These are phyloP conservation scores for Lepiota brunneoincarnata DNA, from an alignment of 768 basidiomycete species.

Conservation along the genomic window DNA sequence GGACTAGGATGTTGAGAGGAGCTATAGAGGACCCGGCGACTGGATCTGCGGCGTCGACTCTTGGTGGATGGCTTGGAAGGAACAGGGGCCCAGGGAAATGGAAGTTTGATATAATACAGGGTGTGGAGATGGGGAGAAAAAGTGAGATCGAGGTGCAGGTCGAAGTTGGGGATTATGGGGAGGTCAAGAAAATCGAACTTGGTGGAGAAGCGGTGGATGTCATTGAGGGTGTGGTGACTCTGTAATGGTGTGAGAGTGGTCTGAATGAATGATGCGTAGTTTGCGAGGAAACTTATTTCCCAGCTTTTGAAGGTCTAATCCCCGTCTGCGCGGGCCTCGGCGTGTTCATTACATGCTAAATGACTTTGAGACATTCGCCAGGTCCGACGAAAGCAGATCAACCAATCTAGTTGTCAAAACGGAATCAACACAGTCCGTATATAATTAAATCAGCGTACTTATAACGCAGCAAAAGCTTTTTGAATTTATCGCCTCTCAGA, in stretches of 20 bases:
- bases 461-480: too few relatives aligned
- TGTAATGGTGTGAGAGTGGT: not conserved
- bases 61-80: constrained; percentile 37
- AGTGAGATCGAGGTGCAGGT: constrained; percentile 41
- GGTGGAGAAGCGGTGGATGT: constrained; percentile 38
- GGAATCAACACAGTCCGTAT: too few relatives aligned
- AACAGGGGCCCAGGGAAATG: constrained; percentile 34
- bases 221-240: constrained; percentile 31
- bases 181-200: constrained; percentile 31
- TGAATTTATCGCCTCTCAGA: too few relatives aligned
- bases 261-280: too few relatives aligned
- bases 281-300: too few relatives aligned
- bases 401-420: too few relatives aligned
- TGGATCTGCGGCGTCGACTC: constrained; percentile 42
- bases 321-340: too few relatives aligned
- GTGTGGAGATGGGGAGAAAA: constrained; percentile 43
- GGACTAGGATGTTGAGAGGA: constrained; percentile 41
- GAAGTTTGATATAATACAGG: constrained; percentile 36
- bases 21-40: constrained; percentile 43
- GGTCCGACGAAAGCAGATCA: too few relatives aligned
- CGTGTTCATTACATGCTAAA: too few relatives aligned
- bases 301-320: too few relatives aligned
- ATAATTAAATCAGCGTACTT: too few relatives aligned
- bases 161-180: constrained; percentile 25
- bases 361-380: too few relatives aligned